phyloP scores from a whole-genome alignment of 2,329 filamentous ascomycete genomes.

The Clarireedia paspali region DNA sequence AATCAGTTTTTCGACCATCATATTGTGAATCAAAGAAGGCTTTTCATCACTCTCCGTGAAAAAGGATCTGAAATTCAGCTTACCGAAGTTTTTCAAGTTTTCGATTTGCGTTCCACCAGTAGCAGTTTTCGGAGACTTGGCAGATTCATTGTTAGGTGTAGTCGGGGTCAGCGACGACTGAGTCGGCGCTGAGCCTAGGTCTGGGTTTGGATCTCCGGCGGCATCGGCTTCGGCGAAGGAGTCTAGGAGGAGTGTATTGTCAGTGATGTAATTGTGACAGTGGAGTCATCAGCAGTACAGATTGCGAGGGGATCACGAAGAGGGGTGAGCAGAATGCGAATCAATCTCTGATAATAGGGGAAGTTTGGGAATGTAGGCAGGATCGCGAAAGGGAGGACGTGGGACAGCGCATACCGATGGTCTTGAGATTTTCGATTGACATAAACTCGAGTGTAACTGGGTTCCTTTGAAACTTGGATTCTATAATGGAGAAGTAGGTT shows the following conservation, averaged over 20 bases:
- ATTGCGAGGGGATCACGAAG: neutral
- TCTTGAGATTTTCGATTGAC: conserved; percentile 98
- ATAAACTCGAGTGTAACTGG: conserved; percentile 78
- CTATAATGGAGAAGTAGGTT: conserved; percentile 12
- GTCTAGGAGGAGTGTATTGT: neutral
- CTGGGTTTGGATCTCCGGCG: conserved; percentile 10
- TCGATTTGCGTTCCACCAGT: conserved; percentile 7
- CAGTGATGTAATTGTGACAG: neutral
- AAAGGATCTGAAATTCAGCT: neutral
- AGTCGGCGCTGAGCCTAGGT: conserved; percentile 7
- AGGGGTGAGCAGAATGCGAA: neutral
- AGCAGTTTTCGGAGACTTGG: conserved; percentile 2
- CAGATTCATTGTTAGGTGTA: neutral
- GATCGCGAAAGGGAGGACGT: neutral
- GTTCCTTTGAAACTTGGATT: conserved; percentile 25
- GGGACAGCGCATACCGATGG: conserved; percentile 61
- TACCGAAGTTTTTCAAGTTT: conserved; percentile 11
- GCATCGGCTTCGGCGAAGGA: conserved; percentile 11
- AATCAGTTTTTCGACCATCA: neutral
- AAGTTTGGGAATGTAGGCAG: neutral
- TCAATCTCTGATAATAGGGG: neutral
- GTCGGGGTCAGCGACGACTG: neutral
- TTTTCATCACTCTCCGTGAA: too few relatives aligned
- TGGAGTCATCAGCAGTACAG: too few relatives aligned
- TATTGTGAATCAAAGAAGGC: too few relatives aligned